A percentile compares a stretch with the other conserved stretches of the same genome.
phyloP scores from a whole-genome alignment of 2,329 filamentous ascomycete genomes.

The Fusarium stilboides region DNA sequence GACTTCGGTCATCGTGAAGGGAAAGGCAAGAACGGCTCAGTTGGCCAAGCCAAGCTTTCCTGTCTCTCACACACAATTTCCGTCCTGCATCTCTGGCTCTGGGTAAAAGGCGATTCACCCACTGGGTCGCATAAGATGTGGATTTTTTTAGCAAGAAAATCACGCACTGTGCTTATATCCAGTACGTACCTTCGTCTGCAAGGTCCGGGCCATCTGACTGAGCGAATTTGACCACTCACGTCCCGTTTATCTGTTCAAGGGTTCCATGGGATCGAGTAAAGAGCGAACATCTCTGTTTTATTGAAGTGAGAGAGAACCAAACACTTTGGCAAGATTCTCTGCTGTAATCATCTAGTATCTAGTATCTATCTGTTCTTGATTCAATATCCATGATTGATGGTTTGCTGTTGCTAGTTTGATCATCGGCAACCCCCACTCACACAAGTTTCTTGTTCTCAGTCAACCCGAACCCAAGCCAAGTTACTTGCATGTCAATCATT shows the following conservation, averaged over 20 bases:
- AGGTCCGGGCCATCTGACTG: background rate
- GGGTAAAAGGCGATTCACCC: conserved; percentile 33
- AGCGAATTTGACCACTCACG: conserved; percentile 28
- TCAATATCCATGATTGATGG: background rate
- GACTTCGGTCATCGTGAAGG: conserved; percentile 30
- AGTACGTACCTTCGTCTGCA: conserved; percentile 9
- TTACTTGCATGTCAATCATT: conserved; percentile 27
- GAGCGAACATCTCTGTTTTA: background rate
- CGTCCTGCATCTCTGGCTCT: conserved; percentile 16
- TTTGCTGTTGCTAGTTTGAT: conserved; percentile 16
- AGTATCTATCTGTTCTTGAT: conserved; percentile 2
- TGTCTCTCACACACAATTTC: conserved; percentile 27
- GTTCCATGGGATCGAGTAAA: conserved; percentile 9
- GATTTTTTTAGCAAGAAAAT: conserved; percentile 29
- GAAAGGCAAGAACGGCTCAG: conserved; percentile 10
- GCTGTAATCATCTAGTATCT: background rate
- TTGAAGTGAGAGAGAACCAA: background rate
- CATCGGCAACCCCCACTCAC: conserved; percentile 27
- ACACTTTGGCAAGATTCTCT: conserved; percentile 1
- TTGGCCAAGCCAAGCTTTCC: conserved; percentile 23
- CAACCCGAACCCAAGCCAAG: conserved; percentile 26
- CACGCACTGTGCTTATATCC: conserved; percentile 39
- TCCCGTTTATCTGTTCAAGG: conserved; percentile 13
- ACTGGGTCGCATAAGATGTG: conserved; percentile 44
- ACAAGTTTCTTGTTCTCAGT: conserved; percentile 24